phyloP scores from a whole-genome alignment of 2,329 filamentous ascomycete species.

The Arthrobotrys entomopaga region DNA sequence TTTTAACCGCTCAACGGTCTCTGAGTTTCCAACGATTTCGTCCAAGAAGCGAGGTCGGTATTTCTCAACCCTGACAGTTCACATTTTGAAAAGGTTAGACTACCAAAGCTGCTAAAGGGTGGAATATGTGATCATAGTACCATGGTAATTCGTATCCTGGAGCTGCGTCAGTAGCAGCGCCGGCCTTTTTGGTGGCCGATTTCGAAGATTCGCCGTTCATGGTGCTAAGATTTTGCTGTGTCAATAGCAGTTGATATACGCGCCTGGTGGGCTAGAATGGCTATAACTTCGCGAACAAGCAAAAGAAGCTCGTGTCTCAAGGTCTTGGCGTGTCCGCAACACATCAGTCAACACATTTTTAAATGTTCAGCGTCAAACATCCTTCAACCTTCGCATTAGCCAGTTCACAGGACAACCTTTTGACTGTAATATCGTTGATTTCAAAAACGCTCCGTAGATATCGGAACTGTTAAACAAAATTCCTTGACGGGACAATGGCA shows the following conservation, averaged over 20 bases:
- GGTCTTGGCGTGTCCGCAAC: slow-evolving; percentile 37
- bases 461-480: background rate
- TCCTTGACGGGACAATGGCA: no score
- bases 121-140: slow-evolving; percentile 63
- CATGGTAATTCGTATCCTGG: slow-evolving; percentile 79
- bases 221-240: background rate
- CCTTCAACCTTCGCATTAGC: background rate
- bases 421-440: background rate
- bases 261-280: slow-evolving; percentile 18
- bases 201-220: slow-evolving; percentile 58
- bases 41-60: slow-evolving; percentile 94
- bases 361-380: background rate
- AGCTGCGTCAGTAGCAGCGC: slow-evolving; percentile 38
- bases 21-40: slow-evolving; percentile 96
- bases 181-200: slow-evolving; percentile 45
- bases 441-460: background rate
- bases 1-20: slow-evolving; percentile 95
- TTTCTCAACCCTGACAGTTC: slow-evolving; percentile 86
- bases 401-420: background rate
- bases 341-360: slow-evolving; percentile 37
- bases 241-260: background rate
- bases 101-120: background rate
- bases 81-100: background rate
- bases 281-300: slow-evolving; percentile 28
- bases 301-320: slow-evolving; percentile 43